Conservation (phyloP, 148 eudicot genomes). For the Camellia japonica region DNA sequence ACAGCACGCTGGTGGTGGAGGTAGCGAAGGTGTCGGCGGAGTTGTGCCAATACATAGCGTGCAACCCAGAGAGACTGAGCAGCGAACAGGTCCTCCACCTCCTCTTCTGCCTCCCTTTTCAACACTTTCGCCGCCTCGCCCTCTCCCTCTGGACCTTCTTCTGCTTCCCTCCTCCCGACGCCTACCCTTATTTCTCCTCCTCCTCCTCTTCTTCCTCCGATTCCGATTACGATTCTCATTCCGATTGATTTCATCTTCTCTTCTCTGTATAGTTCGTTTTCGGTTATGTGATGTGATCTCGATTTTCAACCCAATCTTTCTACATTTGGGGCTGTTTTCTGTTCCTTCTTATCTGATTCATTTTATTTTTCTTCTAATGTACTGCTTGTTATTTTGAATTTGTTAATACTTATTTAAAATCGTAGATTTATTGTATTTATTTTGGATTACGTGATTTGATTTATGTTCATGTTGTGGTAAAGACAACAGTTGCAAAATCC, state of each 20-base stretch:
- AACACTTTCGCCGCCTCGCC: slow-evolving; percentile 64
- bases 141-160: slow-evolving; percentile 60
- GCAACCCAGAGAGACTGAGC: slow-evolving; percentile 69
- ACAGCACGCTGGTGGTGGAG: slow-evolving; percentile 49
- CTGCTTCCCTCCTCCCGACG: slow-evolving; percentile 44
- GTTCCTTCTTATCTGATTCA: neutral
- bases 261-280: slow-evolving; percentile 21
- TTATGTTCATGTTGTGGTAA: neutral
- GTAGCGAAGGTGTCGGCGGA: slow-evolving; percentile 73
- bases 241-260: slow-evolving; percentile 27
- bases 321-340: neutral
- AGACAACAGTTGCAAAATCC: neutral
- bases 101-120: slow-evolving; percentile 77
- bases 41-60: slow-evolving; percentile 76
- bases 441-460: neutral
- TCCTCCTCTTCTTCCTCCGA: slow-evolving; percentile 18
- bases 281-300: neutral
- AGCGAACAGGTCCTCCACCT: slow-evolving; percentile 70
- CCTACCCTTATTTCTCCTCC: slow-evolving; percentile 23
- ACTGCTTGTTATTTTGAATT: neutral
- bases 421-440: neutral
- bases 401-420: neutral
- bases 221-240: slow-evolving; percentile 27
- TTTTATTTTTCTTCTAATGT: neutral
- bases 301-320: neutral